Percentiles rank a stretch among this genome's conserved stretches.
Conservation (phyloP, 1,284 basidiomycete genomes). For the Coniferiporia sulphurascens region DNA sequence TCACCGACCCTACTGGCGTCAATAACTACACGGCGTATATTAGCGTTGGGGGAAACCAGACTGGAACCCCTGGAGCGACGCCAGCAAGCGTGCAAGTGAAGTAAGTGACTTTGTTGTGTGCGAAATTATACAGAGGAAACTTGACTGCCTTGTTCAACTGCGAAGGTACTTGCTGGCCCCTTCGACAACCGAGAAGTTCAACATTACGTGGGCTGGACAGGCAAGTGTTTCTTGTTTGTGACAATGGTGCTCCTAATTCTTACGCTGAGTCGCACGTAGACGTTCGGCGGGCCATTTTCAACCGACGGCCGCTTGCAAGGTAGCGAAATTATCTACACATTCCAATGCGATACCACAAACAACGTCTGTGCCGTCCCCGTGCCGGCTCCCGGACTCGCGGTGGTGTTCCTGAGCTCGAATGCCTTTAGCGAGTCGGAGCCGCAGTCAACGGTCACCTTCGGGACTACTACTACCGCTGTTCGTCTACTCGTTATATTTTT, state of each 20-base stretch:
- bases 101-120: neutral
- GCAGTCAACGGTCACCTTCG: conserved; percentile 43
- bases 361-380: conserved; percentile 58
- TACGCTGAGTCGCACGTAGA: conserved; percentile 26
- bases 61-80: conserved; percentile 17
- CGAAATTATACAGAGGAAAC: neutral
- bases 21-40: conserved; percentile 25
- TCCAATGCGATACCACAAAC: conserved; percentile 44
- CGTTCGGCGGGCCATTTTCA: conserved; percentile 34
- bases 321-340: conserved; percentile 42
- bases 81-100: conserved; percentile 21
- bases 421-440: conserved; percentile 37
- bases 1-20: conserved; percentile 24
- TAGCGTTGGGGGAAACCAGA: conserved; percentile 22
- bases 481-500: neutral
- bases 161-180: conserved; percentile 21
- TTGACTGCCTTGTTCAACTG: neutral
- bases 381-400: conserved; percentile 65
- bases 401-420: conserved; percentile 62
- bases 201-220: conserved; percentile 39
- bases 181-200: conserved; percentile 33
- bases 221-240: neutral
- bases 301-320: conserved; percentile 57
- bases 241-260: neutral
- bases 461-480: conserved; percentile 39